Conservation (phyloP, 768 basidiomycete genomes). For the Psilocybe subaeruginosa region DNA sequence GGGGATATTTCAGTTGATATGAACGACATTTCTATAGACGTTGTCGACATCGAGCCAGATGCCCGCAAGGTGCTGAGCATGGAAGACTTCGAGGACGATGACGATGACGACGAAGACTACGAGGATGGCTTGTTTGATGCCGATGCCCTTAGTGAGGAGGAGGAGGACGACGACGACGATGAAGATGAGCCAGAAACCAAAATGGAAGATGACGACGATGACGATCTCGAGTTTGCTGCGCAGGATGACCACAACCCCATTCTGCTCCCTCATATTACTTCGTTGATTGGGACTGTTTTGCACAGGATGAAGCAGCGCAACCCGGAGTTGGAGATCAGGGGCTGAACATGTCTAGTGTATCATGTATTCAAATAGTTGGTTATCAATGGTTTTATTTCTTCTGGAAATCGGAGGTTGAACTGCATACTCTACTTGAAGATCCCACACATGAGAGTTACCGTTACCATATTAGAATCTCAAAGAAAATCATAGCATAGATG, state of each 20-base stretch:
- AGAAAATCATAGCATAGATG: too few relatives aligned
- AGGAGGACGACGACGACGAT: conserved; percentile 2
- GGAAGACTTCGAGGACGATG: conserved; percentile 12
- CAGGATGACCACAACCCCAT: conserved; percentile 9
- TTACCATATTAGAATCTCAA: too few relatives aligned
- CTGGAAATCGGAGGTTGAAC: too few relatives aligned
- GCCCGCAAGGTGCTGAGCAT: conserved; percentile 2
- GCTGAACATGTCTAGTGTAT: not conserved
- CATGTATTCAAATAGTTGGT: too few relatives aligned
- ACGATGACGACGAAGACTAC: conserved; percentile 8
- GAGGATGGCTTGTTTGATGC: not conserved
- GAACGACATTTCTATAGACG: not conserved
- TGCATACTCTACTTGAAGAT: too few relatives aligned
- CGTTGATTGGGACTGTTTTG: conserved; percentile 8
- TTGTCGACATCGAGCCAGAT: not conserved
- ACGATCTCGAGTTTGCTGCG: conserved; percentile 6
- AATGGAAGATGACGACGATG: conserved; percentile 12
- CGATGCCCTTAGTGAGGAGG: not conserved
- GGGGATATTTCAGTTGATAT: conserved; percentile 3
- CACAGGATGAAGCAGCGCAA: conserved; percentile 13
- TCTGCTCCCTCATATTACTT: conserved; percentile 10
- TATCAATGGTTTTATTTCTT: too few relatives aligned
- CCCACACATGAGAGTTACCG: too few relatives aligned
- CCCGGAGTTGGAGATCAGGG: conserved; percentile 8
- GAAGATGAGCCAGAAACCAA: conserved; percentile 4